Conservation (phyloP, 2,329 filamentous ascomycete genomes). For the Shiraia sp. region DNA sequence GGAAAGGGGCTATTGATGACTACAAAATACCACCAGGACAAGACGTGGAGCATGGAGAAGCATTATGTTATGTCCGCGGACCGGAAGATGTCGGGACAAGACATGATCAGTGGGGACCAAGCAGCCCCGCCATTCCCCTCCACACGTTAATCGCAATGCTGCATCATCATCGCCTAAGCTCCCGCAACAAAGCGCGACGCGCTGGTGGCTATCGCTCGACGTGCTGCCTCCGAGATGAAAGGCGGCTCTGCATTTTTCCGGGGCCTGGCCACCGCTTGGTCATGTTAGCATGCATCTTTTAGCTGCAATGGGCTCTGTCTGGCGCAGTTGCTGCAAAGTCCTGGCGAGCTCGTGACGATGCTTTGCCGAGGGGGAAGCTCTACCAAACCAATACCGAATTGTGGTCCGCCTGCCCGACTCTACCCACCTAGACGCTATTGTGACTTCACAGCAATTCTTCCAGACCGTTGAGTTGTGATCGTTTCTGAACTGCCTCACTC, state of each 20-base stretch:
- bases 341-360: slow-evolving; percentile 34
- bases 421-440: slow-evolving; percentile 42
- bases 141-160: slow-evolving; percentile 2
- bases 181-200: slow-evolving; percentile 32
- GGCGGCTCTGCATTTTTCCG: neutral
- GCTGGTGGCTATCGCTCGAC: slow-evolving; percentile 1
- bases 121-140: slow-evolving; percentile 26
- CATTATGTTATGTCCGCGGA: slow-evolving; percentile 23
- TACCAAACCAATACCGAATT: slow-evolving; percentile 39
- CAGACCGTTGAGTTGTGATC: slow-evolving; percentile 19
- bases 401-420: slow-evolving; percentile 43
- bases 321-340: slow-evolving; percentile 11
- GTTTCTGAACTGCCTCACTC: slow-evolving; percentile 9
- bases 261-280: slow-evolving; percentile 3
- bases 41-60: too few relatives aligned
- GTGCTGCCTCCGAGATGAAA: neutral
- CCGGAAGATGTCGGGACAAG: slow-evolving; percentile 31
- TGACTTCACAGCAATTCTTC: slow-evolving; percentile 32
- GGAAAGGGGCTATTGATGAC: neutral
- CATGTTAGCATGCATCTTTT: neutral
- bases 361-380: slow-evolving; percentile 38
- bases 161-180: slow-evolving; percentile 19
- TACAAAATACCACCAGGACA: neutral
- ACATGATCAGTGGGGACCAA: slow-evolving; percentile 17
- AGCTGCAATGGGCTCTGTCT: slow-evolving; percentile 6